A percentile compares a stretch with the other conserved stretches of the same genome.
phyloP scores from a whole-genome alignment of 2,329 filamentous ascomycete genomes.

The Mycocentrospora acerina region DNA sequence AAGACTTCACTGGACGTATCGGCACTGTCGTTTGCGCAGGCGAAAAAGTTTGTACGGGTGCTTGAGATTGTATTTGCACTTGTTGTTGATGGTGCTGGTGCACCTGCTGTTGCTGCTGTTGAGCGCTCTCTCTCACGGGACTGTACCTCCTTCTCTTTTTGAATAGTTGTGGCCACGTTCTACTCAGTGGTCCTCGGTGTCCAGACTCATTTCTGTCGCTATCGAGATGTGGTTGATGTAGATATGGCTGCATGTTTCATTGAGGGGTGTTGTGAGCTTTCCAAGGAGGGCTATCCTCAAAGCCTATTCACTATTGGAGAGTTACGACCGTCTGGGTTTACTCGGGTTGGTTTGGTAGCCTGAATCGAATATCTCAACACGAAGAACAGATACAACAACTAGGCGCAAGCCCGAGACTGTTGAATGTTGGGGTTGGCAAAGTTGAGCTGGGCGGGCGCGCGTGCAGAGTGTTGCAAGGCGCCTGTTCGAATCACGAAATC shows the following conservation, averaged over 20 bases:
- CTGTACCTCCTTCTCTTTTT: conserved; percentile 36
- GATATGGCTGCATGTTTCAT: conserved; percentile 26
- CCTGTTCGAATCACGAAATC: no score
- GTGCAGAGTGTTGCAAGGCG: no score
- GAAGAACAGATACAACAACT: no score
- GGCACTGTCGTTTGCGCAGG: conserved; percentile 14
- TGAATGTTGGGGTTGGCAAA: no score
- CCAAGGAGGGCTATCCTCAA: no score
- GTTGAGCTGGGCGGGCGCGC: no score
- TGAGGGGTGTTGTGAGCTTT: no score
- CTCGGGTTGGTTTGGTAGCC: no score
- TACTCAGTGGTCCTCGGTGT: conserved; percentile 29
- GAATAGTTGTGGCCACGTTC: conserved; percentile 34
- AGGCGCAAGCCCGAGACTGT: no score
- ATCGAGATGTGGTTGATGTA: conserved; percentile 14
- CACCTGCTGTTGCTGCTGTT: conserved; percentile 19
- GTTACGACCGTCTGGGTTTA: no score
- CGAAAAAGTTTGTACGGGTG: conserved; percentile 1
- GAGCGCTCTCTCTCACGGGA: conserved; percentile 28
- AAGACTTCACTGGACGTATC: conserved; percentile 14
- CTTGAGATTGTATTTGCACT: conserved; percentile 4
- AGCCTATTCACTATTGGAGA: no score
- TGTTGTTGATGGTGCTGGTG: conserved; percentile 8
- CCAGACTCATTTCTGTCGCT: conserved; percentile 18
- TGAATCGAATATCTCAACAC: no score